Evolutionary conservation across 225 moss, liverwort and hornwort species (phyloP).

Genomic region (Rhytidiadelphus loreus): DNA sequence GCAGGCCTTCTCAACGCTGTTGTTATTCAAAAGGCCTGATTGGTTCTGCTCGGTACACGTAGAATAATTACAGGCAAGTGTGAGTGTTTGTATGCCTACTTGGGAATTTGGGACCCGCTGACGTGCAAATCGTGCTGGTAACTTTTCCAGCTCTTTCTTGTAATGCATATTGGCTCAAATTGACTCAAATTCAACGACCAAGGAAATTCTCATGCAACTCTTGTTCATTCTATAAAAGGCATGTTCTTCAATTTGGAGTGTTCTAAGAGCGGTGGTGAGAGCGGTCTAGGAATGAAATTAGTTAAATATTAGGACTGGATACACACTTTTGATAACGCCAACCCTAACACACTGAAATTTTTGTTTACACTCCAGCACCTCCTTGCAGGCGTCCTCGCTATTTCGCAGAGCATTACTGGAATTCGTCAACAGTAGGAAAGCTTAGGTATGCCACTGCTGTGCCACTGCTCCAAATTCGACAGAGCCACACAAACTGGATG

Average conservation of each 20-base stretch:
- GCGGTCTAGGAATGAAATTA: too few relatives aligned
- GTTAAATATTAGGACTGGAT: neutral
- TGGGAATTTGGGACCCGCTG: neutral
- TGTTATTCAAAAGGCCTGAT: conserved; percentile 63
- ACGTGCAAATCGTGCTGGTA: neutral
- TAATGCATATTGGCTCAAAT: neutral
- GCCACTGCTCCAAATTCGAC: neutral
- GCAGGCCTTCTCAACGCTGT: conserved; percentile 87
- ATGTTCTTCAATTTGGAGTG: neutral
- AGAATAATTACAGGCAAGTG: neutral
- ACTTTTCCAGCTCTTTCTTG: neutral
- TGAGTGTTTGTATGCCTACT: neutral
- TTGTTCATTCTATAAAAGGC: neutral
- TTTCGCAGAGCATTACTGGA: neutral
- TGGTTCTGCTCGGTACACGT: neutral
- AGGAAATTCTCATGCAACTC: neutral
- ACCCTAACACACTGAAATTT: too few relatives aligned
- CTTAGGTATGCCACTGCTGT: neutral
- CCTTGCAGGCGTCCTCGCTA: neutral
- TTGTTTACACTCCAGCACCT: neutral
- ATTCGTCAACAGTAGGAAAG: neutral
- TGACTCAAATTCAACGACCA: neutral
- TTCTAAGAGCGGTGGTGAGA: neutral
- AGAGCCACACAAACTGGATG: neutral
- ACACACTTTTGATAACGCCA: neutral